A percentile compares a stretch with the other conserved stretches of the same genome.
Conservation (phyloP, 768 basidiomycete genomes). For the Suillus occidentalis region DNA sequence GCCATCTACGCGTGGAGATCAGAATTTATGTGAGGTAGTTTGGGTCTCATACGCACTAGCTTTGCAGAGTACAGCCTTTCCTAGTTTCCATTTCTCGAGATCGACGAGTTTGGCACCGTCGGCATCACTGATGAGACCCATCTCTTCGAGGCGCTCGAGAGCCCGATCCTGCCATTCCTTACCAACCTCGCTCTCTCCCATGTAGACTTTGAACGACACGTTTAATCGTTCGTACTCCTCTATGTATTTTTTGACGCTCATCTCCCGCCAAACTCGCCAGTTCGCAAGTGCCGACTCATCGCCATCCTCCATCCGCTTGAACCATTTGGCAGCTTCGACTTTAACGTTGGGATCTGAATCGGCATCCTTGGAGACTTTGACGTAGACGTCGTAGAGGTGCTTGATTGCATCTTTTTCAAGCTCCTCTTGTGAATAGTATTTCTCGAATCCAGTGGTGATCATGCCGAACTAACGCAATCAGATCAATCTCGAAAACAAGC, state of each 20-base stretch:
- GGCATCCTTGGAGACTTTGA: conserved; percentile 88
- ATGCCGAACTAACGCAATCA: conserved; percentile 63
- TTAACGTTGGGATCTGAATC: conserved; percentile 71
- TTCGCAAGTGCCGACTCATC: conserved; percentile 80
- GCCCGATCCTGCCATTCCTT: conserved; percentile 74
- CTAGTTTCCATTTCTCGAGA: conserved; percentile 86
- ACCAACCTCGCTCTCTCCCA: conserved; percentile 83
- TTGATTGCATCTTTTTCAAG: conserved; percentile 90
- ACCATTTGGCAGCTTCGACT: conserved; percentile 77
- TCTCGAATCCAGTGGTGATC: conserved; percentile 88
- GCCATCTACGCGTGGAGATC: conserved; percentile 56
- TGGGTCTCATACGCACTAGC: conserved; percentile 48
- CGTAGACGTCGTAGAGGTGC: conserved; percentile 92
- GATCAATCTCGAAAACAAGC: neutral
- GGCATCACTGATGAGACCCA: conserved; percentile 72
- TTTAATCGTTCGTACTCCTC: conserved; percentile 88
- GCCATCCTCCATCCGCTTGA: conserved; percentile 94
- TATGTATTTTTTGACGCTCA: conserved; percentile 87
- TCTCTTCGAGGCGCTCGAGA: conserved; percentile 58
- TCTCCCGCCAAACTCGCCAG: conserved; percentile 91
- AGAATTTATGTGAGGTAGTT: neutral
- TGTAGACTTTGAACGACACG: conserved; percentile 89
- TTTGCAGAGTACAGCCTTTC: conserved; percentile 88
- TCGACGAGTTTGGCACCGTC: conserved; percentile 87
- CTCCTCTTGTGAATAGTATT: conserved; percentile 83